Evolutionary conservation across 2,329 filamentous ascomycete genomes (phyloP), one percentile per base, ranked within the genome.

Genomic region (Elsinoe ampelina): DNA sequence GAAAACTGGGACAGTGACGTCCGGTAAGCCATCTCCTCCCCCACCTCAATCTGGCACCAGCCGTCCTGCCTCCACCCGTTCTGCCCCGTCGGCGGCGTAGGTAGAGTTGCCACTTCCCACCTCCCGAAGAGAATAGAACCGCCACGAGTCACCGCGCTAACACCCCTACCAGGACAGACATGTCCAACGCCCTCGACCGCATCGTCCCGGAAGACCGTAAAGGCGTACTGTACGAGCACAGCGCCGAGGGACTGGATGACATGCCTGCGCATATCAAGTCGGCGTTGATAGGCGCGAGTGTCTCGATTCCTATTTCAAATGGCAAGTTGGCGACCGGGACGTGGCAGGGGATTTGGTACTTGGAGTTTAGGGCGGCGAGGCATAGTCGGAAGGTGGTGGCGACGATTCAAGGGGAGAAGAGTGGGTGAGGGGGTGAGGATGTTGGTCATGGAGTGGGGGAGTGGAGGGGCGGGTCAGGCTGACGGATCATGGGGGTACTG

Each of bases 211-310:
- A 88, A 66, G 91, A 95, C 57, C 80, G 67, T 62, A 71, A 73
- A 63, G 70, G 71, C 8, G 78, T 81, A 7, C 70, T 97, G 45
- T 98, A 97, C 73, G 77, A 88, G 42, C 93, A 98, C 73, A 83
- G 81, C 65, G 91, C 86, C 0, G 93, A 95, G 77, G 93, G 93
- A 2, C 64, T 66, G 54, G 93, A 98, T 74, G 93, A 97, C 72
- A 96, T 97, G 89, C 93, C 93, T 82, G 91, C 90, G 58, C 93
- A 98, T 72, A 86, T 98, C 70, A 98, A 98, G 74, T 89, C 85
- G 58, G 87, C 89, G 0, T 75, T 98, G 51, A 79, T 97, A 30
- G 93, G 93, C 12, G 89, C 91, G 3, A 95, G 87, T 63, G 83
- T 97, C 2, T 92, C 85, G 5, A 86, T 98, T 58, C 93, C 93